Evolutionary conservation across 129 eudicot species (phyloP).

Genomic region (Flaveria trinervia): DNA sequence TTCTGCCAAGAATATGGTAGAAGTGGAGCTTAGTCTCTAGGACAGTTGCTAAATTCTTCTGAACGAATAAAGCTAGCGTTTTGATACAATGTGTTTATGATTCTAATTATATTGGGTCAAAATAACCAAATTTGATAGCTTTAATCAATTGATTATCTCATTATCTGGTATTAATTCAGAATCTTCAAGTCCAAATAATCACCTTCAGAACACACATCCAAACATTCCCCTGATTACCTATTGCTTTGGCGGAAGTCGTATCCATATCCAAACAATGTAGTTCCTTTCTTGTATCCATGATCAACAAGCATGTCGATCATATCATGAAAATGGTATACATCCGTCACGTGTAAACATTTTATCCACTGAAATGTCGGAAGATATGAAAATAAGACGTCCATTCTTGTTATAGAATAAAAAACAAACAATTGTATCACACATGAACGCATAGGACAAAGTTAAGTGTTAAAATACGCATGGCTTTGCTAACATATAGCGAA

Average conservation of each 20-base stretch:
- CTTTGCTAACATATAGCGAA: too few species aligned
- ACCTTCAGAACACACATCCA: neutral
- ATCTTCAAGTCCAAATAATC: neutral
- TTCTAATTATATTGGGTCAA: too few species aligned
- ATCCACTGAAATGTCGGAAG: conserved; percentile 56
- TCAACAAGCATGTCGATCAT: conserved; percentile 93
- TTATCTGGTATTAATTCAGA: neutral
- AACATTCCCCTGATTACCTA: conserved; percentile 41
- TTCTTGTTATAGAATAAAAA: conserved; percentile 1
- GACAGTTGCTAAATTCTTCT: neutral
- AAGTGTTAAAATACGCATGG: too few species aligned
- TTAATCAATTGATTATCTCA: neutral
- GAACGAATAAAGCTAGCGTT: neutral
- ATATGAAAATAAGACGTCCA: neutral
- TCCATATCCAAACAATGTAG: conserved; percentile 91
- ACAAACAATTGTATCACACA: neutral
- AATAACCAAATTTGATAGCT: too few species aligned
- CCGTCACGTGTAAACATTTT: conserved; percentile 65
- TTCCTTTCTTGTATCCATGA: conserved; percentile 92
- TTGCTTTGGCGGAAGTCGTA: conserved; percentile 96
- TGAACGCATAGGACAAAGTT: too few species aligned
- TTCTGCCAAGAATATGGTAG: conserved; percentile 48
- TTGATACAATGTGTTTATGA: too few species aligned
- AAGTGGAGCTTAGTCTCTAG: neutral
- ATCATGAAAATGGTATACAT: conserved; percentile 90